Conservation (phyloP, 495 filamentous ascomycete species). For the Lineolata rhizophorae region DNA sequence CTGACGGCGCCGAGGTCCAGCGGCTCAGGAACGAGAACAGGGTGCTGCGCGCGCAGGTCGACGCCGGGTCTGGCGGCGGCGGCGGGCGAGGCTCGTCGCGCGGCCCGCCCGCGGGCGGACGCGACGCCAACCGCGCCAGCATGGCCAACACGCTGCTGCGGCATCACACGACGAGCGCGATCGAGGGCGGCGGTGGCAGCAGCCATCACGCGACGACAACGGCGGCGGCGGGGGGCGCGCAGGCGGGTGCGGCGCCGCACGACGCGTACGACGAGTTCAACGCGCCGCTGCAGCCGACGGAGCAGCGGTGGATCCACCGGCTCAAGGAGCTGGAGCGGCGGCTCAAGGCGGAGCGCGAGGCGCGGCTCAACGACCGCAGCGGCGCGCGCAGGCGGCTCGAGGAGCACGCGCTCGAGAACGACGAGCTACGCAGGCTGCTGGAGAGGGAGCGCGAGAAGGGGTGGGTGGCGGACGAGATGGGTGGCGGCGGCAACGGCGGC, state of each 20-base stretch:
- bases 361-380: conserved; percentile 57
- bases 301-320: conserved; percentile 63
- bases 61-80: conserved; percentile 10
- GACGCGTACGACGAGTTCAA: background rate
- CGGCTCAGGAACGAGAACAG: conserved; percentile 64
- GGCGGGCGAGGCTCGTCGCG: no score
- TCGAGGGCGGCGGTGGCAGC: conserved; percentile 14
- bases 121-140: conserved; percentile 11
- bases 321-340: conserved; percentile 71
- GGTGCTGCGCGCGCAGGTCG: conserved; percentile 63
- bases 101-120: conserved; percentile 1
- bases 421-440: conserved; percentile 43
- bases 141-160: conserved; percentile 26
- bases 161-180: conserved; percentile 24
- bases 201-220: conserved; percentile 3
- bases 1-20: conserved; percentile 31
- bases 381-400: conserved; percentile 69
- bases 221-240: background rate
- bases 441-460: conserved; percentile 36
- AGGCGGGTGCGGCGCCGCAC: background rate
- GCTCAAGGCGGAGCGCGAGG: conserved; percentile 77
- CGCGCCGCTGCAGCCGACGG: conserved; percentile 19
- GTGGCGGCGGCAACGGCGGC: no score
- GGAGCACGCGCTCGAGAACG: conserved; percentile 59
- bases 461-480: no score